A percentile compares a stretch with the other conserved stretches of the same genome.
These are phyloP conservation scores for Boletus albobrunnescens DNA, from an alignment of 1,284 basidiomycete genomes.

Conservation along the genomic window DNA sequence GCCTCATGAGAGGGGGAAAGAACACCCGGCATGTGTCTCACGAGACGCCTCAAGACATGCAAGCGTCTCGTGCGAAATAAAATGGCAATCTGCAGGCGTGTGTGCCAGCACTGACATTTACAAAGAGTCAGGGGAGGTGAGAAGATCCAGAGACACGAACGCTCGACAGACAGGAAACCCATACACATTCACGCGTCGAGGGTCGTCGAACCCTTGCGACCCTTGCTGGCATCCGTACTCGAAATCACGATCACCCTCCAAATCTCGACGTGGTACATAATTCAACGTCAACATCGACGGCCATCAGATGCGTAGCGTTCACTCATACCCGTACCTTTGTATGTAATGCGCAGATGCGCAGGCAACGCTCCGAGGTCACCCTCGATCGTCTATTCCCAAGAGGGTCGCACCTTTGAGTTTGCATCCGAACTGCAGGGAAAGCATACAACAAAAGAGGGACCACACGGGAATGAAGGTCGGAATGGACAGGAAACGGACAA, in stretches of 20 bases:
- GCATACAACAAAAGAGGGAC: not conserved
- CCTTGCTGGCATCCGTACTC: no score
- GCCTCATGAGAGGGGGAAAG: no score
- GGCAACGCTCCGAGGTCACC: conserved; percentile 1
- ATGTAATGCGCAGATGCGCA: conserved; percentile 15
- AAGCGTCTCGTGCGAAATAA: no score
- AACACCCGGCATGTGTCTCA: no score
- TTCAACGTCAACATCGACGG: conserved; percentile 20
- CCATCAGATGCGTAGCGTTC: conserved; percentile 22
- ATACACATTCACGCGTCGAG: not conserved
- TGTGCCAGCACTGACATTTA: no score
- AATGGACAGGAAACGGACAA: conserved; percentile 1
- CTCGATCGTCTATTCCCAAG: not conserved
- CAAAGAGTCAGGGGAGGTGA: no score
- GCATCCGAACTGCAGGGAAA: not conserved
- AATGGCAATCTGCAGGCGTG: no score
- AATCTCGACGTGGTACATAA: conserved; percentile 5
- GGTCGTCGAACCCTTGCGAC: not conserved
- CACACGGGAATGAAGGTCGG: conserved; percentile 11
- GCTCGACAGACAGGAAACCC: no score
- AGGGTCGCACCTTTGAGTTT: not conserved
- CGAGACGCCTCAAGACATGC: no score
- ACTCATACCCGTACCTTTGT: conserved; percentile 12
- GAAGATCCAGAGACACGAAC: no score
- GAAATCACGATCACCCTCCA: no score